Percentiles rank a stretch among this genome's conserved stretches.
Evolutionary conservation across 2,329 filamentous ascomycete species (phyloP).

Genomic region (Fusarium verticillioides): DNA sequence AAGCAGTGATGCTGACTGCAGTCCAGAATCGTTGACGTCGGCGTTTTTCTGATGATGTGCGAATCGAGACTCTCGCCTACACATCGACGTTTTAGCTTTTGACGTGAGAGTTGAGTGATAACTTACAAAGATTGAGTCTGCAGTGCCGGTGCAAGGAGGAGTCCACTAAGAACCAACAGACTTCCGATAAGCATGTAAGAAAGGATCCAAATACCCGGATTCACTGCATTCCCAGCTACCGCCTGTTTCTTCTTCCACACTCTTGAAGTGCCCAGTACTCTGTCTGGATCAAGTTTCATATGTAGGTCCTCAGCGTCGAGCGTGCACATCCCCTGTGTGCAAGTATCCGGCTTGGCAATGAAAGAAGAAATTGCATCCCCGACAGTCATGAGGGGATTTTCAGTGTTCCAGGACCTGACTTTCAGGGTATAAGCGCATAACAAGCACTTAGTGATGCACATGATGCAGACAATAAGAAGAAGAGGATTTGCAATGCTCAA

Average conservation of each 20-base stretch:
- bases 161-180: background rate
- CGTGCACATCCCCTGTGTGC: background rate
- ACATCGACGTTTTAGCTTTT: rapidly evolving
- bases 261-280: rapidly evolving
- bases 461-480: background rate
- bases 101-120: background rate
- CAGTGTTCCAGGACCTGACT: background rate
- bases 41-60: background rate
- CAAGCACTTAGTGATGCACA: background rate
- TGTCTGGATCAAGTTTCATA: background rate
- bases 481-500: background rate
- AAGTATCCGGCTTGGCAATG: background rate
- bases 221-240: background rate
- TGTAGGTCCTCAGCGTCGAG: background rate
- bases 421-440: background rate
- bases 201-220: background rate
- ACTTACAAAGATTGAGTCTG: background rate
- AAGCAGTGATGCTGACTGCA: background rate
- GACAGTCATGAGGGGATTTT: background rate
- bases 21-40: background rate
- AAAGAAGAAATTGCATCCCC: background rate
- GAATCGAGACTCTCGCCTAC: background rate
- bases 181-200: background rate
- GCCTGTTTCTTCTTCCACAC: rapidly evolving
- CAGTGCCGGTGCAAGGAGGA: background rate